Conservation (phyloP, 139 green algal species). For the Haematococcus sp. region DNA sequence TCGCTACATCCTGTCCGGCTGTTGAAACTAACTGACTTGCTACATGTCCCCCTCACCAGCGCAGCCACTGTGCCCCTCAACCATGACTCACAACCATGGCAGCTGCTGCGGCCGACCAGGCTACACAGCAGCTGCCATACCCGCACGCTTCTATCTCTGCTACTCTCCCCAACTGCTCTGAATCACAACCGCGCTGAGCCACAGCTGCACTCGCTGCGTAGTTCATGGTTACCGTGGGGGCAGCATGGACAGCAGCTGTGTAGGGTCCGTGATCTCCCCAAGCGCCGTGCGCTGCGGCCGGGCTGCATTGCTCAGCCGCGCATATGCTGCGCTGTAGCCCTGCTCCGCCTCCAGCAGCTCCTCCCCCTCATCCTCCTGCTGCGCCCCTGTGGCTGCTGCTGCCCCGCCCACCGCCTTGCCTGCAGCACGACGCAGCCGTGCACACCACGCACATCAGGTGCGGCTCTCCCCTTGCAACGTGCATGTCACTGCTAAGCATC, state of each 20-base stretch:
- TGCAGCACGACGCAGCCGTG: background rate
- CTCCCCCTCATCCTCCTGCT: constrained; percentile 28
- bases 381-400: background rate
- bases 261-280: constrained; percentile 49
- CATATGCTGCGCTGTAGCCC: constrained; percentile 77
- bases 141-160: too few relatives aligned
- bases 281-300: constrained; percentile 55
- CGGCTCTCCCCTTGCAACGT: background rate
- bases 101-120: too few relatives aligned
- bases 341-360: constrained; percentile 27
- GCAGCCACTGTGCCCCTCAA: too few relatives aligned
- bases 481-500: background rate
- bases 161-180: too few relatives aligned
- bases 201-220: too few relatives aligned
- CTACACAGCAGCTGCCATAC: too few relatives aligned
- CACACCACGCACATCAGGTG: background rate
- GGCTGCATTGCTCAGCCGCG: constrained; percentile 77
- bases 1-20: too few relatives aligned
- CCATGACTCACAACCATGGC: too few relatives aligned
- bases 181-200: too few relatives aligned
- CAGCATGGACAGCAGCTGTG: constrained; percentile 33
- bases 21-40: too few relatives aligned
- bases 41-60: too few relatives aligned
- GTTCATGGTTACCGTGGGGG: constrained; percentile 5
- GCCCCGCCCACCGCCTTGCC: background rate